Percentiles rank a stretch among this genome's conserved stretches.
Conservation (phyloP, 305 asterid species). For the Fraxinus paxiana region DNA sequence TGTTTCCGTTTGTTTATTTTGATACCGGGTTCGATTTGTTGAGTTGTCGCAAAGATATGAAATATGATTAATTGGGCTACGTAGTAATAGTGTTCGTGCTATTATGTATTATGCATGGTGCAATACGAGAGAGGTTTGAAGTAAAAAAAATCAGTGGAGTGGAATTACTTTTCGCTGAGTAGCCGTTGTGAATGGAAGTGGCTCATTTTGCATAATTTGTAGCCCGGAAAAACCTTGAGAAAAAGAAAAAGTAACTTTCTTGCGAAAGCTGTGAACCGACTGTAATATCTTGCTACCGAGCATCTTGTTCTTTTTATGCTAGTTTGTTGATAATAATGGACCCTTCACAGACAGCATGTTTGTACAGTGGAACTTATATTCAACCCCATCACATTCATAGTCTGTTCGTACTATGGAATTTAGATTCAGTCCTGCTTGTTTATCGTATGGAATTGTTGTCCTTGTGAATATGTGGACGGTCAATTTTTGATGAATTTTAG, state of each 20-base stretch:
- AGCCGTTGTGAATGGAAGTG: not conserved
- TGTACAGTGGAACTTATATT: not conserved
- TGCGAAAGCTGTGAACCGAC: not conserved
- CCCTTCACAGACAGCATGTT: not conserved
- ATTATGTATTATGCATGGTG: not conserved
- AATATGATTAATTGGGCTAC: not conserved
- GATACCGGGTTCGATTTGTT: not conserved
- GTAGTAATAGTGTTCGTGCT: not conserved
- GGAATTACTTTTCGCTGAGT: not conserved
- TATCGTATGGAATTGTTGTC: not conserved
- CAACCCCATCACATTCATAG: not conserved
- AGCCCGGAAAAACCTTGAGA: not conserved
- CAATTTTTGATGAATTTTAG: not conserved
- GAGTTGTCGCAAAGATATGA: not conserved
- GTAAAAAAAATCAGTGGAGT: not conserved
- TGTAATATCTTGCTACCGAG: not conserved
- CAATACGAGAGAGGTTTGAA: not conserved
- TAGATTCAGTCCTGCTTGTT: not conserved
- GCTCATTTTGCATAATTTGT: not conserved
- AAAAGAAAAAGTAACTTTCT: not conserved
- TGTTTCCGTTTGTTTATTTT: not conserved
- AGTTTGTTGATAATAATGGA: not conserved
- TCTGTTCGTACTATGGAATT: not conserved
- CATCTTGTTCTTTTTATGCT: not conserved
- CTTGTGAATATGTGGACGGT: not conserved